These are phyloP conservation scores for Allantophomopsis cytisporea DNA, from an alignment of 2,329 filamentous ascomycete species.

Conservation along the genomic window DNA sequence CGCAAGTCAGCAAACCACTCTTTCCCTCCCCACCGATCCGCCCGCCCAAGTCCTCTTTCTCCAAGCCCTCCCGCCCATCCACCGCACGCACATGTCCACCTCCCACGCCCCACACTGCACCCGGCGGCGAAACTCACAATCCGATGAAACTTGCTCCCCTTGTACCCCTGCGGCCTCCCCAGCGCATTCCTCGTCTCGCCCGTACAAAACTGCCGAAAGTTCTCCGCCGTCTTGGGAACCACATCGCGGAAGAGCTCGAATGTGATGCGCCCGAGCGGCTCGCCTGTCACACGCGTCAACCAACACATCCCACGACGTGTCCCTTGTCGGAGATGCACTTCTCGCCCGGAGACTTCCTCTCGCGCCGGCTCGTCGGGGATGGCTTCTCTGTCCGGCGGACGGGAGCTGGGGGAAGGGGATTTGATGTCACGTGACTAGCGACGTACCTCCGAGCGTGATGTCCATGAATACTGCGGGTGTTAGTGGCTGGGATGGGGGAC, in stretches of 20 bases:
- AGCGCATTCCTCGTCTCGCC: slow-evolving; percentile 73
- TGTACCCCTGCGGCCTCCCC: slow-evolving; percentile 81
- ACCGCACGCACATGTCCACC: too few species aligned
- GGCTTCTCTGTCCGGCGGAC: too few species aligned
- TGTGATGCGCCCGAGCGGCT: slow-evolving; percentile 74
- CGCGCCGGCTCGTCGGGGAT: too few species aligned
- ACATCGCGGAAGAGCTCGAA: slow-evolving; percentile 83
- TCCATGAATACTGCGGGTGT: slow-evolving; percentile 43
- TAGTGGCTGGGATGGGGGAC: too few species aligned
- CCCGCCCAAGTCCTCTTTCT: too few species aligned
- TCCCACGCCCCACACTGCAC: neutral
- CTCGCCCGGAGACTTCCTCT: too few species aligned
- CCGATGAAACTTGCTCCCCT: slow-evolving; percentile 85
- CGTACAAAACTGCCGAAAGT: slow-evolving; percentile 95
- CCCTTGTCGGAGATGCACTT: too few species aligned
- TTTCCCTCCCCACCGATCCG: neutral
- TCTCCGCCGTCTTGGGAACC: slow-evolving; percentile 82
- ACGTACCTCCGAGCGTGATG: slow-evolving; percentile 48
- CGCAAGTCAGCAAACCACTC: slow-evolving; percentile 1
- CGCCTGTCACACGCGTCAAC: slow-evolving; percentile 38
- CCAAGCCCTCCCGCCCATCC: too few species aligned
- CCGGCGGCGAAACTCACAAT: slow-evolving; percentile 50
- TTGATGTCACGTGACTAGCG: too few species aligned
- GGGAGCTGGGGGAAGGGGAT: too few species aligned
- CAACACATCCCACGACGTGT: too few species aligned